Percentiles rank a stretch among this genome's conserved stretches.
These are phyloP conservation scores for Sphaerobolus stellatus DNA, from an alignment of 1,284 basidiomycete species.

Conservation along the genomic window DNA sequence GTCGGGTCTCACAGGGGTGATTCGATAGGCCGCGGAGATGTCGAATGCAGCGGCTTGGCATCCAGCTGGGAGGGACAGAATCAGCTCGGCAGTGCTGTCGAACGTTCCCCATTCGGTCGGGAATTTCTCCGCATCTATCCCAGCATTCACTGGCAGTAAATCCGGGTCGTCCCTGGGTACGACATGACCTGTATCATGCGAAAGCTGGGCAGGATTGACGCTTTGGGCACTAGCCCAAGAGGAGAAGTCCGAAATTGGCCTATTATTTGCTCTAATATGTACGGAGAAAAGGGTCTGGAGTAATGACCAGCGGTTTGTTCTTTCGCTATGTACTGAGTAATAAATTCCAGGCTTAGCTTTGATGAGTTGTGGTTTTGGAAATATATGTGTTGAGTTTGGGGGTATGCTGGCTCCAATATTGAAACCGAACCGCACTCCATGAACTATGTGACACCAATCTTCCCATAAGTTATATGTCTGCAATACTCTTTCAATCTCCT, in stretches of 20 bases:
- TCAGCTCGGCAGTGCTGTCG: background rate
- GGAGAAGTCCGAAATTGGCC: constrained; percentile 35
- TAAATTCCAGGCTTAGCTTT: constrained; percentile 17
- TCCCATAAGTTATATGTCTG: no score
- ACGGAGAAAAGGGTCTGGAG: constrained; percentile 25
- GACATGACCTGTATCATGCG: constrained; percentile 39
- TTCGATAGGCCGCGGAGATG: constrained; percentile 3
- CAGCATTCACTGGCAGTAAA: constrained; percentile 28
- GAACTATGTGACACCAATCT: no score
- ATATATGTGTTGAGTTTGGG: constrained; percentile 17
- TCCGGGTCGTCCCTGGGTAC: constrained; percentile 27
- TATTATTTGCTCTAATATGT: constrained; percentile 24
- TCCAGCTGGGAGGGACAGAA: background rate
- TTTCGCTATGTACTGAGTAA: constrained; percentile 28
- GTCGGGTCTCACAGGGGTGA: background rate
- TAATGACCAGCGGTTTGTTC: constrained; percentile 35
- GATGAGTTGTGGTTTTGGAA: constrained; percentile 33
- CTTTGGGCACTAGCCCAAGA: constrained; percentile 37
- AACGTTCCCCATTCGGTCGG: constrained; percentile 35
- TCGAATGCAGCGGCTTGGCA: background rate
- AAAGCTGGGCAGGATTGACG: constrained; percentile 24
- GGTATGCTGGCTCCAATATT: constrained; percentile 25
- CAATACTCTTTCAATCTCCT: no score
- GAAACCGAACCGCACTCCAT: constrained; percentile 31
- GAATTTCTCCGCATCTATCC: constrained; percentile 32